Percentiles rank a stretch among this genome's conserved stretches.
phyloP scores from a whole-genome alignment of 2,329 filamentous ascomycete species.

The Colletotrichum kahawae region DNA sequence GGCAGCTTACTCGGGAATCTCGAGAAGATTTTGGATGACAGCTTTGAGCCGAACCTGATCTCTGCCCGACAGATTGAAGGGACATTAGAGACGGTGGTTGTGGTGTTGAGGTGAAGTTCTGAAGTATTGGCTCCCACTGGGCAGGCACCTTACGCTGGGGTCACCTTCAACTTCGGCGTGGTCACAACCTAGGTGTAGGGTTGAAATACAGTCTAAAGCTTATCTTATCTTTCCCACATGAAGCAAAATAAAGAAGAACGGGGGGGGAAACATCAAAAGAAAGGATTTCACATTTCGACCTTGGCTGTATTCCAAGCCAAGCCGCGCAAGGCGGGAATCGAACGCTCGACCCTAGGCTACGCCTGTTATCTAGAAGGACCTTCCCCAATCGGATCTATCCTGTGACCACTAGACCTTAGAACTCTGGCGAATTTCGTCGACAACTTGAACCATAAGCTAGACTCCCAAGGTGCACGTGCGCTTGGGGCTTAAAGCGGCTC shows the following conservation, averaged over 20 bases:
- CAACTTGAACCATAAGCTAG: not conserved
- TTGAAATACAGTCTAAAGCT: not conserved
- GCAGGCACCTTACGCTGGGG: not conserved
- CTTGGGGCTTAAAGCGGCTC: not conserved
- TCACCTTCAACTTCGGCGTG: not conserved
- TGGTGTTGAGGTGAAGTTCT: not conserved
- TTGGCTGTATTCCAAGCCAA: not conserved
- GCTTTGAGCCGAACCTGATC: not conserved
- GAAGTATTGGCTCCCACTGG: not conserved
- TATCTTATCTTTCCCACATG: not conserved
- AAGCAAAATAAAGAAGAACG: too few species aligned
- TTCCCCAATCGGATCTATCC: not conserved
- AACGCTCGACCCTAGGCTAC: not conserved
- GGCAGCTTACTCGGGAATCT: not conserved
- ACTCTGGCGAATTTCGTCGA: not conserved
- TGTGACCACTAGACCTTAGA: not conserved
- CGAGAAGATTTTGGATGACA: not conserved
- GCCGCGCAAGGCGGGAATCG: not conserved
- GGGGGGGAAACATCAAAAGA: not conserved
- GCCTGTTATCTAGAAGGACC: not conserved
- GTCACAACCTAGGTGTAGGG: not conserved
- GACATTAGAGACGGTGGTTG: not conserved
- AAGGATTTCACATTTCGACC: not conserved
- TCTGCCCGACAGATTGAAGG: not conserved
- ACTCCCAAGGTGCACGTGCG: not conserved